A percentile compares a stretch with the other conserved stretches of the same genome.
Evolutionary conservation across 106 monocot genomes (phyloP).

Genomic region (Dendrobium catenatum): DNA sequence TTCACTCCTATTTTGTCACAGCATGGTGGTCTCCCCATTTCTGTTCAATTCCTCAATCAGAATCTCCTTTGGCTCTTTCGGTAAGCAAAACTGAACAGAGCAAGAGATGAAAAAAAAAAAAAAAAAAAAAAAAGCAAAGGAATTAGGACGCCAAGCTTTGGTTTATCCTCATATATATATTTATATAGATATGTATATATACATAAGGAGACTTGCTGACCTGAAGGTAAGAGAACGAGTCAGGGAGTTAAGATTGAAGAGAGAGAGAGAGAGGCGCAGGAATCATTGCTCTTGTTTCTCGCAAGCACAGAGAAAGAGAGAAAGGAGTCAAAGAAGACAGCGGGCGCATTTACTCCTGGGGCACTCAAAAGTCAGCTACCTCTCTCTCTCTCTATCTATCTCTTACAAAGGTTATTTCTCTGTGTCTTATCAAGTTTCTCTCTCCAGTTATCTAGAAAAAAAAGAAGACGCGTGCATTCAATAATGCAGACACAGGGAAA

Average conservation of each 20-base stretch:
- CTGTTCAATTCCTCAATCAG: background rate
- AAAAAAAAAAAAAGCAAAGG: background rate
- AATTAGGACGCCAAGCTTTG: background rate
- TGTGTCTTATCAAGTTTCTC: background rate
- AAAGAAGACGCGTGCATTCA: background rate
- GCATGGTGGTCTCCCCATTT: conserved; percentile 66
- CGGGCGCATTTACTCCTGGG: conserved; percentile 9
- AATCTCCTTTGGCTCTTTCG: background rate
- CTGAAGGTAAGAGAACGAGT: background rate
- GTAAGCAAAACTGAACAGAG: background rate
- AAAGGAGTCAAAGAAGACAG: conserved; percentile 2
- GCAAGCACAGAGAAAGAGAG: background rate
- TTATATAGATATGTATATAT: conserved; percentile 6
- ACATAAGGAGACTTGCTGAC: background rate
- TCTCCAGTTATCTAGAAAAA: background rate
- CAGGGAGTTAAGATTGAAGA: background rate
- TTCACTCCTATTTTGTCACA: conserved; percentile 58
- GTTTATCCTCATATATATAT: background rate
- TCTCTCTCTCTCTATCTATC: background rate
- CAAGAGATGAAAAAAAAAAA: conserved; percentile 1
- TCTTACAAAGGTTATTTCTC: background rate
- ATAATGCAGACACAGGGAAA: background rate
- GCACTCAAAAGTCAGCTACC: background rate
- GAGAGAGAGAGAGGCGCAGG: background rate
- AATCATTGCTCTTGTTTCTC: background rate